Percentiles rank a stretch among this genome's conserved stretches.
phyloP scores from a whole-genome alignment of 2,329 filamentous ascomycete species.

The Penicillium sp. region DNA sequence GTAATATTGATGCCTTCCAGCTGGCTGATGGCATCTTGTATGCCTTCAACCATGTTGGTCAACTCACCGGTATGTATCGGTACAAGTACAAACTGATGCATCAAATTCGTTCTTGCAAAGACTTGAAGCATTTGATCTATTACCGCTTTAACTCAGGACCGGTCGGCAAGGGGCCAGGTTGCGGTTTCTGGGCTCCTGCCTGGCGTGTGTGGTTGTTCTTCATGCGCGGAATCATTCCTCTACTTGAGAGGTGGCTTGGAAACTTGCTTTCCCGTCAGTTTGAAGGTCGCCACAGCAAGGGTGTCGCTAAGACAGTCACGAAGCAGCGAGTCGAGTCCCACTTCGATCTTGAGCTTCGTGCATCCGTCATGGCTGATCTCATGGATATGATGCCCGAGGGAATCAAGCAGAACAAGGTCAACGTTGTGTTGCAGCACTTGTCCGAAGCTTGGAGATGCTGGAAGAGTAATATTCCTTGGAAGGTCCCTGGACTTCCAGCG shows the following conservation, averaged over 20 bases:
- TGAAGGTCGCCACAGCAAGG: conserved; percentile 96
- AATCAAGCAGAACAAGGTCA: conserved; percentile 99
- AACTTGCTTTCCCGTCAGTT: conserved; percentile 96
- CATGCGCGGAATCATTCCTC: conserved; percentile 94
- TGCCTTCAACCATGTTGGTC: conserved; percentile 97
- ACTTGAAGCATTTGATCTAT: conserved; percentile 98
- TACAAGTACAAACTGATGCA: conserved; percentile 99
- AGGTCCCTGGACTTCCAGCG: conserved; percentile 90
- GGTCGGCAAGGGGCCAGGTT: conserved; percentile 94
- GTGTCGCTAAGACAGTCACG: conserved; percentile 96
- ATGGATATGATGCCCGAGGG: conserved; percentile 99
- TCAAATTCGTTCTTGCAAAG: conserved; percentile 97
- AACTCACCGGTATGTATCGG: conserved; percentile 97
- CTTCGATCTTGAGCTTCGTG: conserved; percentile 92
- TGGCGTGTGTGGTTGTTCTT: conserved; percentile 99
- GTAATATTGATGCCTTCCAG: conserved; percentile 98
- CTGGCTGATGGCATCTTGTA: conserved; percentile 98
- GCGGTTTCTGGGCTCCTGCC: conserved; percentile 97
- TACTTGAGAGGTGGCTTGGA: conserved; percentile 94
- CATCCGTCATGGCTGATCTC: conserved; percentile 96
- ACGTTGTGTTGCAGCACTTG: conserved; percentile 92
- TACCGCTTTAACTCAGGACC: conserved; percentile 97
- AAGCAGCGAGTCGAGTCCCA: conserved; percentile 99
- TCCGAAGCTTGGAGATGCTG: conserved; percentile 99
- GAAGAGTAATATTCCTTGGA: conserved; percentile 99